Evolutionary conservation across 768 basidiomycete genomes (phyloP).

Genomic region (Amanita brunnescens): DNA sequence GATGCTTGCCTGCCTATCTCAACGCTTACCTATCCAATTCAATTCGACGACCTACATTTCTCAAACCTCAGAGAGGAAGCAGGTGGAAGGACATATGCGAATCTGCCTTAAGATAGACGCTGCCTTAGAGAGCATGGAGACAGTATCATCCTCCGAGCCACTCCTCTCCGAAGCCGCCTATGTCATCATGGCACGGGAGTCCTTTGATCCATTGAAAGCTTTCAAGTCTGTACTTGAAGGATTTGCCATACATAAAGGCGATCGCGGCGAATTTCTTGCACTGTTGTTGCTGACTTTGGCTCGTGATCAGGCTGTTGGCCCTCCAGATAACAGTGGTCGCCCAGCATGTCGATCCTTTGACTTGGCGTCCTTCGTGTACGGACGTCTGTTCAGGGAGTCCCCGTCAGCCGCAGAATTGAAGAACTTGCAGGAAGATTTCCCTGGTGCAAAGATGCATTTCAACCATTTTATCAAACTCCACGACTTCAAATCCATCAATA

Average conservation of each 20-base stretch:
- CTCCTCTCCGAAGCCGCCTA: constrained; percentile 19
- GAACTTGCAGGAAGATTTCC: background rate
- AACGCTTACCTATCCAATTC: constrained; percentile 22
- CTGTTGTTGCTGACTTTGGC: constrained; percentile 13
- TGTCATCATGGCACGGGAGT: constrained; percentile 7
- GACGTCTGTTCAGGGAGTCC: no score
- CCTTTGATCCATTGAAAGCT: background rate
- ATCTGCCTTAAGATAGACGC: constrained; percentile 16
- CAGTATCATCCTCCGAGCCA: constrained; percentile 18
- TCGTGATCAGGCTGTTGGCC: constrained; percentile 13
- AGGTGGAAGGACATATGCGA: constrained; percentile 25
- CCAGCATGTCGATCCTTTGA: background rate
- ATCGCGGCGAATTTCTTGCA: constrained; percentile 16
- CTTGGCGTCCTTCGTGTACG: background rate
- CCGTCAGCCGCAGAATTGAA: background rate
- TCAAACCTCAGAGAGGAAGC: constrained; percentile 13
- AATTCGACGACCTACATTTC: constrained; percentile 11
- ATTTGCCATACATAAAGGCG: constrained; percentile 14
- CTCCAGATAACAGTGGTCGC: background rate
- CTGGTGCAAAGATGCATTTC: background rate
- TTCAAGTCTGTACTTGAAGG: constrained; percentile 1
- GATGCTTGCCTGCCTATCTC: background rate
- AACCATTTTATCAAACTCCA: background rate
- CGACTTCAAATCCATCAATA: constrained; percentile 10
- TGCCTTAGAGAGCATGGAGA: constrained; percentile 11